A percentile compares a stretch with the other conserved stretches of the same genome.
Conservation (phyloP, 2,329 filamentous ascomycete species). For the Sporothrix brunneoviolacea region DNA sequence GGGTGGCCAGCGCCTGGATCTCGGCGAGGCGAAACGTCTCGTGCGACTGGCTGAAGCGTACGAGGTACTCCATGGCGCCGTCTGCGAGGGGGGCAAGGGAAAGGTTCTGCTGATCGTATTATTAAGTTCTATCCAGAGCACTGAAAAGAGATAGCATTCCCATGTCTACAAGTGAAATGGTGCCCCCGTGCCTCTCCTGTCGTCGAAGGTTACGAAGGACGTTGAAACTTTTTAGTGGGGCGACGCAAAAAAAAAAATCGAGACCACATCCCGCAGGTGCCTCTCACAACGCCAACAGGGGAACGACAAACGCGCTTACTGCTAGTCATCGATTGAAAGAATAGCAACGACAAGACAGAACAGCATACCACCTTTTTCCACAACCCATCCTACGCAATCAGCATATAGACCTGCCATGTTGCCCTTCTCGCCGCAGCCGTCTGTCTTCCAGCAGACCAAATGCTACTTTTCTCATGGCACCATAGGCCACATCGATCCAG, state of each 20-base stretch:
- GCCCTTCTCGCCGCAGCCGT: constrained; percentile 33
- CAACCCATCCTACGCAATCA: too few species aligned
- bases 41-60: constrained; percentile 83
- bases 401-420: constrained; percentile 34
- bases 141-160: too few species aligned
- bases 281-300: neutral
- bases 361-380: too few species aligned
- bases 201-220: too few species aligned
- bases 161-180: too few species aligned
- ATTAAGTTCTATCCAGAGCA: too few species aligned
- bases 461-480: constrained; percentile 66
- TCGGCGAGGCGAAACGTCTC: constrained; percentile 87
- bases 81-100: neutral
- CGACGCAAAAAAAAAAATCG: constrained; percentile 7
- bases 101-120: too few species aligned
- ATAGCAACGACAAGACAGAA: too few species aligned
- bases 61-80: constrained; percentile 65
- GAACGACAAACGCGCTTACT: too few species aligned
- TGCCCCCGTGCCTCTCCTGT: too few species aligned
- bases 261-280: neutral
- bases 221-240: constrained; percentile 15
- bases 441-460: constrained; percentile 53
- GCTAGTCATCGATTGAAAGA: too few species aligned
- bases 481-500: constrained; percentile 63
- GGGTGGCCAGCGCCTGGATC: constrained; percentile 67